Evolutionary conservation across 2,329 filamentous ascomycete species (phyloP).

Genomic region (Colletotrichum horii): DNA sequence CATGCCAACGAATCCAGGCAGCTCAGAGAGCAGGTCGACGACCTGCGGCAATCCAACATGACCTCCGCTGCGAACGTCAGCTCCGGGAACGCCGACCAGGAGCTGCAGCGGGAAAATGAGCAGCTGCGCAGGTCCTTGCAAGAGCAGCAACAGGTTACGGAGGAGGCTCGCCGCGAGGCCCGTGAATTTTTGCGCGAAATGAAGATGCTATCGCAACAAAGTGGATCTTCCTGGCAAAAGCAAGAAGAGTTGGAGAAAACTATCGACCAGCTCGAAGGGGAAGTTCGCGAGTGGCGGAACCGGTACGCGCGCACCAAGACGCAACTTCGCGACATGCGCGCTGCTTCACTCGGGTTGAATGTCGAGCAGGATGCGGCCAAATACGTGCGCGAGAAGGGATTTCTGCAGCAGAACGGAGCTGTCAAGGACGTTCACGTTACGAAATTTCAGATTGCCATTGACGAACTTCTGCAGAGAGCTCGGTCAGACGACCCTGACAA

Average conservation of each 20-base stretch:
- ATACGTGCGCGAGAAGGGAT: slow-evolving; percentile 68
- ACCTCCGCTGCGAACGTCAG: slow-evolving; percentile 13
- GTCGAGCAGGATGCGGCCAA: slow-evolving; percentile 73
- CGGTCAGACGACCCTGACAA: slow-evolving; percentile 74
- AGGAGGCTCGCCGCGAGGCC: slow-evolving; percentile 86
- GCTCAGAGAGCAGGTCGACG: slow-evolving; percentile 68
- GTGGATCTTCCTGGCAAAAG: slow-evolving; percentile 77
- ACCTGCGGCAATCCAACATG: slow-evolving; percentile 43
- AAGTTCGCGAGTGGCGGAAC: slow-evolving; percentile 88
- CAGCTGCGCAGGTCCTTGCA: slow-evolving; percentile 67
- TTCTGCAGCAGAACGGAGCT: slow-evolving; percentile 74
- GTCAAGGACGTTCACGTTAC: slow-evolving; percentile 93
- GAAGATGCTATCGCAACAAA: slow-evolving; percentile 83
- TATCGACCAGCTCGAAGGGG: slow-evolving; percentile 77
- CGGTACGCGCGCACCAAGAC: slow-evolving; percentile 89
- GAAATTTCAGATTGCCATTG: slow-evolving; percentile 92
- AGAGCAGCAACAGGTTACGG: slow-evolving; percentile 82
- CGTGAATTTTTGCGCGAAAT: slow-evolving; percentile 87
- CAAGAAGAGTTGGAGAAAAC: slow-evolving; percentile 80
- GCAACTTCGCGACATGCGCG: slow-evolving; percentile 80
- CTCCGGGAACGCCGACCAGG: slow-evolving; percentile 47
- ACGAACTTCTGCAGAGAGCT: slow-evolving; percentile 83
- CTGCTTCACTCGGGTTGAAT: slow-evolving; percentile 77
- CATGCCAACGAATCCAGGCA: slow-evolving; percentile 68
- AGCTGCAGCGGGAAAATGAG: slow-evolving; percentile 72